Evolutionary conservation across 306 rosid species (phyloP).

Genomic region (Comarum palustre): DNA sequence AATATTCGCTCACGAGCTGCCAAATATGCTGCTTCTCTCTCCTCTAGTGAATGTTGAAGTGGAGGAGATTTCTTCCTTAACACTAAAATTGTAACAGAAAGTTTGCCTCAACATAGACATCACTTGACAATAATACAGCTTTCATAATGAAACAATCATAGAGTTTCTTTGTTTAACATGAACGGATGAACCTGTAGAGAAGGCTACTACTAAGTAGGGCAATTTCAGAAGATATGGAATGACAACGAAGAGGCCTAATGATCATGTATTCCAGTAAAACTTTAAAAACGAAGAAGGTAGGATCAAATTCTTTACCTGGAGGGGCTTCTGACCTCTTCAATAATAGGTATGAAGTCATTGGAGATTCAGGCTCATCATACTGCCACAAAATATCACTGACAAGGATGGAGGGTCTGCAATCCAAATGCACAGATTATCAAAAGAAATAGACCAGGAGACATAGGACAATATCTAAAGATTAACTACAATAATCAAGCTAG

Average conservation of each 20-base stretch:
- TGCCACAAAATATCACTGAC: conserved; percentile 89
- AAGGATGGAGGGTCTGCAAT: conserved; percentile 88
- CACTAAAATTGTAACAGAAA: conserved; percentile 38
- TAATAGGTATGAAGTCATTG: conserved; percentile 57
- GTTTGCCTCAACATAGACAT: conserved; percentile 14
- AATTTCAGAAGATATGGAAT: background rate
- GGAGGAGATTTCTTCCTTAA: conserved; percentile 33
- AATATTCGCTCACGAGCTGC: conserved; percentile 88
- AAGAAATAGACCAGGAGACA: background rate
- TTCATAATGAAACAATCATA: background rate
- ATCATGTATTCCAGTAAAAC: background rate
- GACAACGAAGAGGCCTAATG: conserved; percentile 1
- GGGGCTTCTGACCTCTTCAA: conserved; percentile 64
- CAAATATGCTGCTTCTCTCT: conserved; percentile 79
- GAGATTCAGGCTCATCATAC: conserved; percentile 65
- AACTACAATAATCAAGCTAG: background rate
- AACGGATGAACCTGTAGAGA: background rate
- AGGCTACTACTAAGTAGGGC: background rate
- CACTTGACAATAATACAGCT: background rate
- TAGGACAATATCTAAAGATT: background rate
- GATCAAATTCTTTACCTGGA: conserved; percentile 45
- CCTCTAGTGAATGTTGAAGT: conserved; percentile 64
- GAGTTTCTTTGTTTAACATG: background rate
- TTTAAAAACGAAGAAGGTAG: background rate
- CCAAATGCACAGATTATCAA: conserved; percentile 26